Base-by-base conservation (phyloP, 2,329 filamentous ascomycete genomes). In the Elsinoe perseae region DNA sequence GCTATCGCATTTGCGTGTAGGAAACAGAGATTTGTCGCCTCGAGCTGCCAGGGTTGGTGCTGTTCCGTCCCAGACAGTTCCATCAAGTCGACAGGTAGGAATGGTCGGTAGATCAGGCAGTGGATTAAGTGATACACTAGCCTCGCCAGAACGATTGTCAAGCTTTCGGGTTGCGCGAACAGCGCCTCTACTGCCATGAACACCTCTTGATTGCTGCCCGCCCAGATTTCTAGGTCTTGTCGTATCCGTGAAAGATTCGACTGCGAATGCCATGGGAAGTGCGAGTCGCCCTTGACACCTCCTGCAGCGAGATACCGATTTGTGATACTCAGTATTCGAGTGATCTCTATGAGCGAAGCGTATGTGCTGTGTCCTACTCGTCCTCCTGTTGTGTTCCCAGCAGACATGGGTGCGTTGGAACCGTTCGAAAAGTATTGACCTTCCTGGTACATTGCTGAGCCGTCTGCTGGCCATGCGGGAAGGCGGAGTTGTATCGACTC, bases 21-120 rank as follows among this genome's bases (percentile, higher is more conserved):
- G 67, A 85, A 93, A 69, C 89, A 95, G 66, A 92, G 79, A 64
- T 93, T 92, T 0, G 89, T 95, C 0, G 89, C 88, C 67, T 95
- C 88, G 48, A 95, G 92, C 67, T 95, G 89, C 89, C 89, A 95
- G 25, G 87, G 91, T 67, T 95, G 89, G 62, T 95, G 87, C 64
- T 95, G 89, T 1, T 87, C 87, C 0, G 81, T 85, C 12, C 87
- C 86, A 10, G 87, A 82, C 5, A 95, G 79, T 68, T 95, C 89
- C 21, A 85, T 81, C 2, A 95, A 76, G 68, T 95, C 87, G 60
- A 95, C 86, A 0, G 89, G 89, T 4, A 95, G 75, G 69, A 95
- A 95, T 0, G 89, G 89, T 14, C 89, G 82, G 66, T 95, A 95
- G 42, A 95, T 85, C 50, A 95, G 76, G 65, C 89, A 95, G 70